A percentile compares a stretch with the other conserved stretches of the same genome.
These are phyloP conservation scores for Laetiporus sulphureus DNA, from an alignment of 1,284 basidiomycete species.

Conservation along the genomic window DNA sequence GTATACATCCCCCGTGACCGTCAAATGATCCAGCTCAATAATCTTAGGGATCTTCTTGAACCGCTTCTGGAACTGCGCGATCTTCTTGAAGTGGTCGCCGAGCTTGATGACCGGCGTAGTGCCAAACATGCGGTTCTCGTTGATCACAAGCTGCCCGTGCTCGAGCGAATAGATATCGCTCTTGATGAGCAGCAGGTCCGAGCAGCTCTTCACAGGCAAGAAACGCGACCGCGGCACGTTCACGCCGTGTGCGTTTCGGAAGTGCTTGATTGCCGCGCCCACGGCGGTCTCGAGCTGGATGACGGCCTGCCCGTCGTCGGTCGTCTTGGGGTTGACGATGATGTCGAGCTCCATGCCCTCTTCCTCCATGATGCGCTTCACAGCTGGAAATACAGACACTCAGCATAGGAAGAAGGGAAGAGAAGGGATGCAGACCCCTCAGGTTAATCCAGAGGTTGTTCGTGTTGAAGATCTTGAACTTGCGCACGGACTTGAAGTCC, in stretches of 20 bases:
- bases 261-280: constrained; percentile 97
- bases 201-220: constrained; percentile 91
- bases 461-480: constrained; percentile 97
- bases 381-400: constrained; percentile 36
- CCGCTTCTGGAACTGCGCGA: constrained; percentile 94
- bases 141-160: constrained; percentile 92
- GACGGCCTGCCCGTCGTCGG: constrained; percentile 86
- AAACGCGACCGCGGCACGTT: constrained; percentile 96
- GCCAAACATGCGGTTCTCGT: constrained; percentile 83
- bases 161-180: constrained; percentile 92
- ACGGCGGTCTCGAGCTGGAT: constrained; percentile 90
- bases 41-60: constrained; percentile 97
- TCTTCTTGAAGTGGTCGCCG: constrained; percentile 87
- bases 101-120: constrained; percentile 97
- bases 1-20: constrained; percentile 93
- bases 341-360: constrained; percentile 90
- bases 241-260: constrained; percentile 89
- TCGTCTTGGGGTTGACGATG: constrained; percentile 93
- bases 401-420: no score
- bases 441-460: constrained; percentile 99
- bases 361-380: constrained; percentile 92
- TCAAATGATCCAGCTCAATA: constrained; percentile 92
- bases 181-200: constrained; percentile 91
- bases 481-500: constrained; percentile 93
- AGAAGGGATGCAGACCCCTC: constrained; percentile 51